Evolutionary conservation across 371 early-diverging fungal genomes (phyloP), one percentile per base, ranked within the genome.

Genomic region (Apophysomyces elegans): DNA sequence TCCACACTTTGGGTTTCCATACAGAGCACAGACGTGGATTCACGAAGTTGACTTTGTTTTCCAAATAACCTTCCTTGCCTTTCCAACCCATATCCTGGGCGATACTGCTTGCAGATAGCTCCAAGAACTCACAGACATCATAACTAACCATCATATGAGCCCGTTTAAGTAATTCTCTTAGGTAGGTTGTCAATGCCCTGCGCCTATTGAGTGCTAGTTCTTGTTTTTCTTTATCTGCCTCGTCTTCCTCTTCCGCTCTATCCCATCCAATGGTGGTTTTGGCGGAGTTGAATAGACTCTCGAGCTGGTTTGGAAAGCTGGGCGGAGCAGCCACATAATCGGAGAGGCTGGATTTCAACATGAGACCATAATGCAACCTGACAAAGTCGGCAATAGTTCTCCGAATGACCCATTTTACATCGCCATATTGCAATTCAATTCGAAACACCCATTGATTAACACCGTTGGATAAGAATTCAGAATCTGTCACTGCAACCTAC

Each of bases 41-140:
- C 2, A 78, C 76, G 61, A 82, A 77, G 16, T 83, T 76, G 47
- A 85, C 72, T 18, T 84, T 81, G 47, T 84, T 80, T 2, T 89
- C 82, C 69, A 94, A 66, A 62, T 87, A 88, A 9, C 91, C 92
- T 68, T 94, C 95, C 64, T 92, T 93, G 57, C 93, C 93, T 65
- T 94, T 94, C 93, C 93, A 93, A 3, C 93, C 92, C 83, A 91
- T 88, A 64, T 90, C 91, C 54, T 84, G 87, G n/a, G 83, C 80
- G 56, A 94, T 84, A 54, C 91, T 91, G 61, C 88, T 79, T 7
- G 88, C 84, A 26, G 92, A 91, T 32, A 94, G 69, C 69, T 93
- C 93, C 59, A 95, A 69, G 67, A 95, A 95, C 50, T 90, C 92
- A 68, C 89, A 91, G n/a, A 95, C 72, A 63, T 93, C 92, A 63